Evolutionary conservation across 345 rosid species (phyloP), one percentile per base, ranked within the genome.

Genomic region (Acer negundo): DNA sequence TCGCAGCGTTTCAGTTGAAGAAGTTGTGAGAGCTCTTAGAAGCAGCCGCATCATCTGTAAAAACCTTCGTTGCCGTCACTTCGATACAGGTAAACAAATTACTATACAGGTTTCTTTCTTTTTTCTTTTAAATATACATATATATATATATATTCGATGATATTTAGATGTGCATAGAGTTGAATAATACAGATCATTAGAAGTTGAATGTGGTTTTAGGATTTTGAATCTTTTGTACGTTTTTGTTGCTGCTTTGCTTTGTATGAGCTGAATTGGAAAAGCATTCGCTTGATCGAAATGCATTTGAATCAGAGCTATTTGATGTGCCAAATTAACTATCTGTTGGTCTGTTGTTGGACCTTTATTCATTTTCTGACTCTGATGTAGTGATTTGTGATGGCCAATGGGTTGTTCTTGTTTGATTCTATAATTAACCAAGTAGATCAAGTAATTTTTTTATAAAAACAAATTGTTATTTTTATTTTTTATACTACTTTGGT

Each of bases 221-320:
- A 15, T 42, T 68, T 67, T 42, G 53, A 42, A 67, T 35, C 23
- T 42, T 15, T 35, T n/a, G 17, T 40, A 35, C 38, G 6, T 35
- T 11, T 7, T 68, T 44, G 26, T 69, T 49, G 58, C 24, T 20
- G 38, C 7, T 38, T 56, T 17, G 9, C 1, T 56, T 56, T 19
- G 0, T 17, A 15, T 35, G 69, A 66, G 44, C 12, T 67, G 70
- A 59, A 59, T 42, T 20, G 28, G 28, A 40, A 42, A 42, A 59
- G 4, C 71, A 19, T 42, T 40, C 46, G 58, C 72, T 20, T 44
- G 35, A 5, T 68, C 26, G 56, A 68, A 68, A 68, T 31, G 63
- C 63, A 19, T 20, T 71, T 71, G 63, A 70, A 68, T 46, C 11
- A 68, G 56, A 68, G 56, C 35, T 46, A 3, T 68, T 46, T 68